Conservation (phyloP, 179 eudicot genomes). For the Patellifolia procumbens region DNA sequence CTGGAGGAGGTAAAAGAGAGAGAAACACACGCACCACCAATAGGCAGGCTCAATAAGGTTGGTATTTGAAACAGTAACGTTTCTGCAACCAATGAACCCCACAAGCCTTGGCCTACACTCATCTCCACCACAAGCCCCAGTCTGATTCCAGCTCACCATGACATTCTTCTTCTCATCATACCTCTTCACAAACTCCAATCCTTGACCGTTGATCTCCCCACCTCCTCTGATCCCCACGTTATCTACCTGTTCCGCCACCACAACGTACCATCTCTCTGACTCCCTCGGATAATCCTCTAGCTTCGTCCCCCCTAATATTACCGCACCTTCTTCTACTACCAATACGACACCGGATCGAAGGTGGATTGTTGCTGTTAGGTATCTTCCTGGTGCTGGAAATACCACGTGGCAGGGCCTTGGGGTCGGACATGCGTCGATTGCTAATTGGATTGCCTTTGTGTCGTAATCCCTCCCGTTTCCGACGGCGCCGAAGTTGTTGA, state of each 20-base stretch:
- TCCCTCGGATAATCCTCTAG: slow-evolving; percentile 61
- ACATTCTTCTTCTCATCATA: slow-evolving; percentile 85
- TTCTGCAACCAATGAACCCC: slow-evolving; percentile 66
- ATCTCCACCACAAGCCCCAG: slow-evolving; percentile 76
- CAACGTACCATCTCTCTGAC: slow-evolving; percentile 65
- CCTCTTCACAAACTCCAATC: slow-evolving; percentile 65
- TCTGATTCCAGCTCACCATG: slow-evolving; percentile 94
- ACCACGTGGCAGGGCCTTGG: slow-evolving; percentile 55
- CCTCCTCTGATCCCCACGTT: slow-evolving; percentile 90
- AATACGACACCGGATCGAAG: slow-evolving; percentile 70
- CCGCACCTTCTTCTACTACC: slow-evolving; percentile 52
- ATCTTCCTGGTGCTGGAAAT: slow-evolving; percentile 63
- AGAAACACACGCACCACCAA: slow-evolving; percentile 72
- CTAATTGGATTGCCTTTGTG: slow-evolving; percentile 70
- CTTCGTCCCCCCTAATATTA: slow-evolving; percentile 65
- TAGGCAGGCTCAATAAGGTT: slow-evolving; percentile 70
- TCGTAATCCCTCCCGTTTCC: slow-evolving; percentile 75
- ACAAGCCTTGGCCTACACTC: slow-evolving; percentile 91
- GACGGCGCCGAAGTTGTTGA: slow-evolving; percentile 68
- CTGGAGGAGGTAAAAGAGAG: background rate
- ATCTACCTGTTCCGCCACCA: slow-evolving; percentile 73
- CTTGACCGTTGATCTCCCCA: slow-evolving; percentile 92
- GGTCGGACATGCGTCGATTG: slow-evolving; percentile 72
- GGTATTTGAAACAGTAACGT: slow-evolving; percentile 55
- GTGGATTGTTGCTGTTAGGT: slow-evolving; percentile 70